Percentiles rank a stretch among this genome's conserved stretches.
Evolutionary conservation across 1,284 basidiomycete species (phyloP).

Genomic region (Pseudozyma pruni): DNA sequence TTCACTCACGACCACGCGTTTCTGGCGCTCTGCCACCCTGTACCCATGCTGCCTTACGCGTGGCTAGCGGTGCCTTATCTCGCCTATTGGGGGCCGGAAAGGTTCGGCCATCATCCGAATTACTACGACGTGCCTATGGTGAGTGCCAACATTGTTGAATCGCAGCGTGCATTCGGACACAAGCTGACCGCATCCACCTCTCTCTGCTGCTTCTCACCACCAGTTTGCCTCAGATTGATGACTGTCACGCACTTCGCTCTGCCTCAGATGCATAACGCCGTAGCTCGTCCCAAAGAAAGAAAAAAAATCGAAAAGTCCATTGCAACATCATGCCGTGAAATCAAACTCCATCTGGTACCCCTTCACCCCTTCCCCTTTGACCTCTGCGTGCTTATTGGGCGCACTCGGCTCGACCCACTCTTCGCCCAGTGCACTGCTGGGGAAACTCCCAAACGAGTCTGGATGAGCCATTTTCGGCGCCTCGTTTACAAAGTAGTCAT

Average conservation of each 20-base stretch:
- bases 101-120: slow-evolving; percentile 5
- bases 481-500: slow-evolving; percentile 88
- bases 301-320: too few relatives aligned
- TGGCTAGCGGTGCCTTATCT: slow-evolving; percentile 21
- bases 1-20: slow-evolving; percentile 10
- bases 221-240: background rate
- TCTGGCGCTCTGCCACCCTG: background rate
- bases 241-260: background rate
- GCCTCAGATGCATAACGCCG: background rate
- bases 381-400: slow-evolving; percentile 1
- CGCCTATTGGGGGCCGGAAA: slow-evolving; percentile 24
- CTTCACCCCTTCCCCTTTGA: background rate
- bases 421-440: slow-evolving; percentile 95
- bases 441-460: slow-evolving; percentile 96
- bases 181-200: background rate
- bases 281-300: too few relatives aligned
- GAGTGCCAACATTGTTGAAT: slow-evolving; percentile 1
- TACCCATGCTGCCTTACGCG: background rate
- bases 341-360: slow-evolving; percentile 36
- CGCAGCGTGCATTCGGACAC: background rate
- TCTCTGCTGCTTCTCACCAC: background rate
- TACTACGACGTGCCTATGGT: slow-evolving; percentile 34
- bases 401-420: slow-evolving; percentile 4
- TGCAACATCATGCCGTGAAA: slow-evolving; percentile 9
- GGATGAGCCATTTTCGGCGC: slow-evolving; percentile 94